phyloP scores from a whole-genome alignment of 805 yeast species.

The Nakazawaea anatomiae region DNA sequence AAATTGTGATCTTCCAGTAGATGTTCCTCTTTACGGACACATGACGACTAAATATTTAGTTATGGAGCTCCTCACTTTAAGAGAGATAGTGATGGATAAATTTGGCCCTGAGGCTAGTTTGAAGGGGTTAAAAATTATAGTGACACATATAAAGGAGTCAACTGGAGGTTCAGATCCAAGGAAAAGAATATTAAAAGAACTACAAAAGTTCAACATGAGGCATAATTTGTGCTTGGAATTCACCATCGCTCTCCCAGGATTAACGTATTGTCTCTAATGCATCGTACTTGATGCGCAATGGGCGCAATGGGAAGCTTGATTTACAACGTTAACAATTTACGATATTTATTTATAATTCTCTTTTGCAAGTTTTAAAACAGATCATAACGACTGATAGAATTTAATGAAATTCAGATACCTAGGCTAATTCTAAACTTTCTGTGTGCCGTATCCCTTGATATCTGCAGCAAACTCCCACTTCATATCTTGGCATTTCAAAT shows the following conservation, averaged over 20 bases:
- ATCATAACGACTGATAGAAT: no score
- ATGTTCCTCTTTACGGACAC: conserved; percentile 68
- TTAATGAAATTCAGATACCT: neutral
- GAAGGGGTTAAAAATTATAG: conserved; percentile 37
- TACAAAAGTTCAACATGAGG: conserved; percentile 31
- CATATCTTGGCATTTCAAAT: conserved; percentile 65
- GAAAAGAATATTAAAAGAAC: conserved; percentile 39
- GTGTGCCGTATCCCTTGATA: conserved; percentile 87
- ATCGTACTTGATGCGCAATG: no score
- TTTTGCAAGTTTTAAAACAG: no score
- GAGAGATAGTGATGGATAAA: conserved; percentile 9
- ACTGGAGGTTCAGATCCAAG: conserved; percentile 47
- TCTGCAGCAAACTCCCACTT: conserved; percentile 87
- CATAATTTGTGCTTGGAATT: conserved; percentile 38
- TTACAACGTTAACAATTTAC: no score
- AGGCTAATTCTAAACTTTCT: conserved; percentile 29
- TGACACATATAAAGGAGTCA: conserved; percentile 48
- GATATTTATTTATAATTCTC: no score
- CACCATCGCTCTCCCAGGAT: conserved; percentile 52
- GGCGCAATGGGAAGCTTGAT: no score
- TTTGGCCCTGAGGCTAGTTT: conserved; percentile 20
- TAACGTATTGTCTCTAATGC: conserved; percentile 27
- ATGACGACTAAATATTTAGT: conserved; percentile 62
- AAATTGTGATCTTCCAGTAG: conserved; percentile 35
- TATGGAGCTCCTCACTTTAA: conserved; percentile 40